Percentiles rank a stretch among this genome's conserved stretches.
Conservation (phyloP, 108 stramenopile species). For the Skeletonema tropicum region DNA sequence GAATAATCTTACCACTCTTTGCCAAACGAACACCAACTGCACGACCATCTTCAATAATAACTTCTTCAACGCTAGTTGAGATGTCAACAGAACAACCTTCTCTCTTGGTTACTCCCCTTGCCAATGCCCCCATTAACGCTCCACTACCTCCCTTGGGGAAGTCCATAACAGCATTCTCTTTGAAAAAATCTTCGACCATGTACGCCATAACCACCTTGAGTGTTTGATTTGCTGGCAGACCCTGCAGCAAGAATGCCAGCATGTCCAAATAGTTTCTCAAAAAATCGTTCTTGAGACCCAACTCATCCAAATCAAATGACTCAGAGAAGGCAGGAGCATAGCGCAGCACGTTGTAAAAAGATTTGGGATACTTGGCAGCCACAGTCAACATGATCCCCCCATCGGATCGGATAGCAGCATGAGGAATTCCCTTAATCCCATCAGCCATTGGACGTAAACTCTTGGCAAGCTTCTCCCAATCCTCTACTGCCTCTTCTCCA, state of each 20-base stretch:
- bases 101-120: constrained; percentile 81
- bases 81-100: constrained; percentile 59
- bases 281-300: constrained; percentile 82
- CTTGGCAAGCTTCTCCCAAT: constrained; percentile 73
- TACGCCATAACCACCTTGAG: constrained; percentile 93
- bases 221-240: constrained; percentile 85
- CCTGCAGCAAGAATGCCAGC: constrained; percentile 90
- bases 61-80: constrained; percentile 80
- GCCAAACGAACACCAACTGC: constrained; percentile 79
- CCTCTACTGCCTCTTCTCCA: constrained; percentile 69
- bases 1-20: constrained; percentile 64
- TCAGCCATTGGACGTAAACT: constrained; percentile 72
- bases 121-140: constrained; percentile 87
- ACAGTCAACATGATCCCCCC: constrained; percentile 69
- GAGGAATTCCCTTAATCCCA: constrained; percentile 77
- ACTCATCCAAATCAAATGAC: constrained; percentile 77
- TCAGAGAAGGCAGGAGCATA: constrained; percentile 69
- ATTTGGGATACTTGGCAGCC: constrained; percentile 65
- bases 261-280: constrained; percentile 91
- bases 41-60: constrained; percentile 80
- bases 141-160: constrained; percentile 91
- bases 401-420: constrained; percentile 70
- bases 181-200: constrained; percentile 94
- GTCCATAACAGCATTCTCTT: constrained; percentile 87
- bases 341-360: constrained; percentile 60